Percentiles rank a stretch among this genome's conserved stretches.
Evolutionary conservation across 1,139 yeast genomes (phyloP).

Genomic region (Yamadazyma mexicana): DNA sequence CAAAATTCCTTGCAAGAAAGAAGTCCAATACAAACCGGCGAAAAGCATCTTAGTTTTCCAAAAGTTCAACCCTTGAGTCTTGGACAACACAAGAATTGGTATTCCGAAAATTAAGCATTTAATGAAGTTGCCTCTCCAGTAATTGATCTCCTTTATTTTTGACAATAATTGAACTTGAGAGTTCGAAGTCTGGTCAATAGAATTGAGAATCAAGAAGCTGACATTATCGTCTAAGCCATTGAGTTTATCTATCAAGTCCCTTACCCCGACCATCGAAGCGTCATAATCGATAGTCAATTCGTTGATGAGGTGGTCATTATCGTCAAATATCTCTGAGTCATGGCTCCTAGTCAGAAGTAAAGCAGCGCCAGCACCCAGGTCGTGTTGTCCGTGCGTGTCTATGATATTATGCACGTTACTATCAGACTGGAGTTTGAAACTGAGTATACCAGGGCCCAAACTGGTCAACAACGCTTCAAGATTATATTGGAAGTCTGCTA

Average conservation of each 20-base stretch:
- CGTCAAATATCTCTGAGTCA: conserved; percentile 13
- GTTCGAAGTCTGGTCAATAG: conserved; percentile 46
- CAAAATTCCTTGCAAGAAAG: conserved; percentile 61
- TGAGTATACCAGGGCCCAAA: conserved; percentile 27
- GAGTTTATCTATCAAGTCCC: conserved; percentile 52
- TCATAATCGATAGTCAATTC: conserved; percentile 49
- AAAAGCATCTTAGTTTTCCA: conserved; percentile 31
- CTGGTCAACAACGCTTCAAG: conserved; percentile 40
- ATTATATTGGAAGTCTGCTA: conserved; percentile 34
- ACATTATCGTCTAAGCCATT: conserved; percentile 24
- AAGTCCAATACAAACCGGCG: conserved; percentile 57
- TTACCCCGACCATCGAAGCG: conserved; percentile 49
- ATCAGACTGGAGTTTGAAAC: conserved; percentile 23
- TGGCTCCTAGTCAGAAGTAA: conserved; percentile 7
- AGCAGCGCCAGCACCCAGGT: conserved; percentile 5
- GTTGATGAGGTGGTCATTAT: conserved; percentile 16
- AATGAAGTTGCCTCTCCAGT: conserved; percentile 63
- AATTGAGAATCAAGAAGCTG: conserved; percentile 42
- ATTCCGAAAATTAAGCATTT: conserved; percentile 54
- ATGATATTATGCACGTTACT: conserved; percentile 7
- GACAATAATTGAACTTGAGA: conserved; percentile 71
- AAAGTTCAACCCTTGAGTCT: conserved; percentile 40
- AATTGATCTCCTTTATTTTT: conserved; percentile 66
- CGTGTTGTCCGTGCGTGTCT: conserved; percentile 5
- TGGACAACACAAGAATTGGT: conserved; percentile 63